Base-by-base conservation (phyloP, 768 basidiomycete species). In the Calocybe gangraenosa region DNA sequence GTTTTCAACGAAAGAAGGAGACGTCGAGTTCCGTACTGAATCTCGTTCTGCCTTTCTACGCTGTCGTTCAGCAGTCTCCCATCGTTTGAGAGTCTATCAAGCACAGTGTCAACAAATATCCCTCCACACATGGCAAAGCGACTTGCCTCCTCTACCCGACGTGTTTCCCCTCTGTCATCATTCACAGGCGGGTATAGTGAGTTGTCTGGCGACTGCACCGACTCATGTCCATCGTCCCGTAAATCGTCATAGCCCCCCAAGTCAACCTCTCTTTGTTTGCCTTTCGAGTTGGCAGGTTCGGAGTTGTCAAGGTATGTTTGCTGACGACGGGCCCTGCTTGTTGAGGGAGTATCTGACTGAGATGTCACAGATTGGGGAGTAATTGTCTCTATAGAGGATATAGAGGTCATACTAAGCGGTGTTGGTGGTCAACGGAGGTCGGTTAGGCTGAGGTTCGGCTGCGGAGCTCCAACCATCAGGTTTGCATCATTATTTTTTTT, bases 21-120 rank as follows among this genome's bases (percentile, higher is more conserved):
- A 28, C 11, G 25, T 11, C 10, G 62, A 47, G 19, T 55, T 35
- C 31, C 52, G 40, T 19, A 51, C 41, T 3, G 83, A 81, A 45
- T 81, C 83, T 44, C 89, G 75, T 2, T 77, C 82, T 28, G 76
- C 73, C 64, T 82, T 90, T 67, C 89, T 77, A 47, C 86, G 76
- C 54, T 81, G 81, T 15, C 84, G 75, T 57, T 92, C 89, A 32
- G 79, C 79, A 37, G 79, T 66, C 54, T 92, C 89, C 90, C 88
- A 92, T 34, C 76, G 75, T 52, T 75, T 73, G 20, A 92, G 70
- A 48, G 79, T 92, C 89, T 92, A 61, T 42, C 25, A 42, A 54
- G 42, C 19, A 28, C 42, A 41, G 31, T 41, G 42, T 47, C 46
- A 48, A 33, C 17, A 44, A 33, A 15, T n/a, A n/a, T n/a, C n/a